Evolutionary conservation across 805 yeast genomes (phyloP).

Genomic region (Starmera quercuum): DNA sequence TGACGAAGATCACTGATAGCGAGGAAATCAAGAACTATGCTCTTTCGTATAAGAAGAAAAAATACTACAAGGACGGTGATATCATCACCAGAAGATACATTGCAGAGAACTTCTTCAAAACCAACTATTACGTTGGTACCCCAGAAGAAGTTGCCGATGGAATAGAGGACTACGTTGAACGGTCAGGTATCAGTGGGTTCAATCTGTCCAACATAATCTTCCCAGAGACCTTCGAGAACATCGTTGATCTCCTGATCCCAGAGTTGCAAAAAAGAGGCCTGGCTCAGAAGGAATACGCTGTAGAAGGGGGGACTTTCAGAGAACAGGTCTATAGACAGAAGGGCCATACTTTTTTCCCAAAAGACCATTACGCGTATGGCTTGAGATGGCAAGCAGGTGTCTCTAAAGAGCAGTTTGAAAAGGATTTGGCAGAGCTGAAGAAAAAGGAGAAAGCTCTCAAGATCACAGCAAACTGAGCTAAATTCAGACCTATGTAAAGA

Average conservation of each 20-base stretch:
- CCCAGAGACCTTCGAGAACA: constrained; percentile 33
- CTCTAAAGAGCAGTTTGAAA: constrained; percentile 20
- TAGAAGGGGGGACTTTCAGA: constrained; percentile 24
- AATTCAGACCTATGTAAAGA: too few relatives aligned
- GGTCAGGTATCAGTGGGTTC: constrained; percentile 34
- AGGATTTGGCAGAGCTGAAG: background rate
- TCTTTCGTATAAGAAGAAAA: constrained; percentile 20
- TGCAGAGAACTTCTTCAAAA: constrained; percentile 23
- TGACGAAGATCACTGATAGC: constrained; percentile 16
- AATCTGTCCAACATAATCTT: constrained; percentile 30
- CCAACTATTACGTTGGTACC: constrained; percentile 22
- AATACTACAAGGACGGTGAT: constrained; percentile 10
- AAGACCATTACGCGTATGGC: constrained; percentile 6
- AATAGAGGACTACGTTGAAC: constrained; percentile 32
- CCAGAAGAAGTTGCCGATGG: constrained; percentile 31
- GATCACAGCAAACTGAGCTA: constrained; percentile 1
- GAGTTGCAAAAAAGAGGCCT: constrained; percentile 28
- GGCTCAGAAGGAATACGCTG: constrained; percentile 26
- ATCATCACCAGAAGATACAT: constrained; percentile 11
- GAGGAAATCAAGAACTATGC: constrained; percentile 17
- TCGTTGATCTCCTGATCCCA: constrained; percentile 29
- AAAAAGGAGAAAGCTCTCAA: background rate
- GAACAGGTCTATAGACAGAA: constrained; percentile 17
- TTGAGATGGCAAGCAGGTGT: constrained; percentile 14
- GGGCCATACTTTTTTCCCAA: constrained; percentile 9